These are phyloP conservation scores for Salix purpurea DNA, from an alignment of 345 rosid species.

Conservation along the genomic window DNA sequence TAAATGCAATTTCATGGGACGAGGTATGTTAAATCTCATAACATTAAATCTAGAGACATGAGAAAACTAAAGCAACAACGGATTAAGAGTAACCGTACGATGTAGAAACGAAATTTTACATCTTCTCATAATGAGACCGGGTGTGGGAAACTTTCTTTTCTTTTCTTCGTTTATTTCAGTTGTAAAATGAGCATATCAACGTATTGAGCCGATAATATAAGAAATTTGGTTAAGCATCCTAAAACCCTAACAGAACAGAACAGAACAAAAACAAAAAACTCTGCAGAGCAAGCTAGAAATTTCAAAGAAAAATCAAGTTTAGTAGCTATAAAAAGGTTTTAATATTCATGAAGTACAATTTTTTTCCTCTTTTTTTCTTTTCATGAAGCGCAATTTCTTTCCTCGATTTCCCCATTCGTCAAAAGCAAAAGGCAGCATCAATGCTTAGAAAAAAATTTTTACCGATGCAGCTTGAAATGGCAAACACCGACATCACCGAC, in stretches of 20 bases:
- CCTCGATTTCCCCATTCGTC: neutral
- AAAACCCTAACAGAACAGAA: neutral
- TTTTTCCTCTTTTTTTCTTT: neutral
- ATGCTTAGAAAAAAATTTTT: neutral
- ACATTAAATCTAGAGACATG: no score
- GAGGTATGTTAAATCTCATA: no score
- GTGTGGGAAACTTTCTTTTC: neutral
- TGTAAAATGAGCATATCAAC: neutral
- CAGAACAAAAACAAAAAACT: neutral
- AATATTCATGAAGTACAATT: neutral
- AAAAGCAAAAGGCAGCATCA: neutral
- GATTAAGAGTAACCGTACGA: neutral
- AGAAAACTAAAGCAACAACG: neutral
- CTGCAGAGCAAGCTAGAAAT: neutral
- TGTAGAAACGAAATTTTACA: neutral
- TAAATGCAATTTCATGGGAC: neutral
- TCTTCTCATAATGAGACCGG: neutral
- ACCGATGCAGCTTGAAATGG: slow-evolving; percentile 33
- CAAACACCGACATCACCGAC: slow-evolving; percentile 60
- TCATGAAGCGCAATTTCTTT: neutral
- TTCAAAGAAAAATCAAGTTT: neutral
- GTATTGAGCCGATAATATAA: neutral
- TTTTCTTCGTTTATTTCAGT: neutral
- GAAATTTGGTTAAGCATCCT: neutral
- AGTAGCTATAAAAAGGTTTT: neutral